A percentile compares a stretch with the other conserved stretches of the same genome.
phyloP scores from a whole-genome alignment of 2,329 filamentous ascomycete genomes.

The Massarina eburnea region DNA sequence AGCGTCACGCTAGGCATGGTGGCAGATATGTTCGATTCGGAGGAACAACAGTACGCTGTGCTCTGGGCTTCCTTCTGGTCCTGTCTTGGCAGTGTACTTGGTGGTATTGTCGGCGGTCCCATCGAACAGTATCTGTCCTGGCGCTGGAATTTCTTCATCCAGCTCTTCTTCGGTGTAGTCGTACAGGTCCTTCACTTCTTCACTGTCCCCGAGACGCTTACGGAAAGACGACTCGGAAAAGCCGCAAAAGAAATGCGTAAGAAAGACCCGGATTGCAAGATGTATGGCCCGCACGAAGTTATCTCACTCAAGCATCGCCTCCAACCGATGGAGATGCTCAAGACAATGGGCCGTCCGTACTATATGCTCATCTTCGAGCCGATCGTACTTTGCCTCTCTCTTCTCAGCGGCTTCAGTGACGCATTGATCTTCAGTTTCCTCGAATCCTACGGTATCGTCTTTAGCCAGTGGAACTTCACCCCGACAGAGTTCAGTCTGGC shows the following conservation, averaged over 20 bases:
- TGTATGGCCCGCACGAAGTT: conserved; percentile 72
- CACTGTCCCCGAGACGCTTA: conserved; percentile 74
- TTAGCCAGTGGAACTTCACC: conserved; percentile 65
- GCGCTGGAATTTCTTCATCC: conserved; percentile 81
- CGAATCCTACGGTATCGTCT: conserved; percentile 68
- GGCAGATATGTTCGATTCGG: conserved; percentile 61
- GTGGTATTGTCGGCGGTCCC: conserved; percentile 78
- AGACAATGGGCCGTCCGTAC: conserved; percentile 66
- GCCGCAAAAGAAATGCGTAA: conserved; percentile 75
- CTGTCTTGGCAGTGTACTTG: conserved; percentile 70
- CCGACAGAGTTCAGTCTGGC: conserved; percentile 59
- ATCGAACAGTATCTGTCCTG: conserved; percentile 67
- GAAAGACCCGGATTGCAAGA: conserved; percentile 42
- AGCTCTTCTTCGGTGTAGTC: conserved; percentile 73
- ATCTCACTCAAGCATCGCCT: conserved; percentile 29
- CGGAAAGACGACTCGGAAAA: conserved; percentile 73
- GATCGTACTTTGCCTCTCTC: conserved; percentile 69
- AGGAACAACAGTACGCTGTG: conserved; percentile 70
- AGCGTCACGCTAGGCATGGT: conserved; percentile 64
- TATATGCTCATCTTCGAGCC: conserved; percentile 74
- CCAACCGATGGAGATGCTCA: conserved; percentile 44
- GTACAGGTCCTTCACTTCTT: conserved; percentile 68
- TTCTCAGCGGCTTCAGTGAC: conserved; percentile 72
- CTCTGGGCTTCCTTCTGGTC: conserved; percentile 59
- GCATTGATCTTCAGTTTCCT: conserved; percentile 78